phyloP scores from a whole-genome alignment of 768 basidiomycete species.

The Tricholoma sp. region DNA sequence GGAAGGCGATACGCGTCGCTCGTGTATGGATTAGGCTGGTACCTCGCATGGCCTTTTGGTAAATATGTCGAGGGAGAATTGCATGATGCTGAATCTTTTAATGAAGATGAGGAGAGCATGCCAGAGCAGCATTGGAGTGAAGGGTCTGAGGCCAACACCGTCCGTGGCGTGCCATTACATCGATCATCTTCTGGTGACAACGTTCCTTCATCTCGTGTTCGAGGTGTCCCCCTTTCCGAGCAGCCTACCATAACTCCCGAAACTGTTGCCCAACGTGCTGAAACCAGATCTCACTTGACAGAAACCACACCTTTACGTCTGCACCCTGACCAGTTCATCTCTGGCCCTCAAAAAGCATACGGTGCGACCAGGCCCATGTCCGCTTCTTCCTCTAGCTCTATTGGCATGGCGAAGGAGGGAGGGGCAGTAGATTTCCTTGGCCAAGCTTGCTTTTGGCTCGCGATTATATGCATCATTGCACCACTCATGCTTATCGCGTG shows the following conservation, averaged over 20 bases:
- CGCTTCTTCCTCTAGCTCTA: conserved; percentile 24
- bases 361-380: conserved; percentile 47
- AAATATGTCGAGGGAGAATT: conserved; percentile 92
- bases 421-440: conserved; percentile 54
- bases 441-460: conserved; percentile 75
- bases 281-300: conserved; percentile 33
- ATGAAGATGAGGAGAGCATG: conserved; percentile 27
- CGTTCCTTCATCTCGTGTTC: conserved; percentile 14
- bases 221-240: conserved; percentile 35
- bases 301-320: conserved; percentile 48
- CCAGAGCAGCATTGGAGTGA: conserved; percentile 26
- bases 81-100: conserved; percentile 32
- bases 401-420: conserved; percentile 27
- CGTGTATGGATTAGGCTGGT: conserved; percentile 91
- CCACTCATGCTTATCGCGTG: conserved; percentile 88
- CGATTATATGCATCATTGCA: conserved; percentile 72
- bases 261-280: conserved; percentile 28
- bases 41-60: conserved; percentile 96
- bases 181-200: conserved; percentile 12
- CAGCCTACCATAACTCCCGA: conserved; percentile 41
- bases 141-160: conserved; percentile 32
- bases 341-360: conserved; percentile 57
- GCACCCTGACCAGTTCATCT: conserved; percentile 24
- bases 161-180: conserved; percentile 29
- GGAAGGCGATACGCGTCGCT: conserved; percentile 82